Percentiles rank a stretch among this genome's conserved stretches.
These are phyloP conservation scores for Linum lewisii DNA, from an alignment of 345 rosid species.

Conservation along the genomic window DNA sequence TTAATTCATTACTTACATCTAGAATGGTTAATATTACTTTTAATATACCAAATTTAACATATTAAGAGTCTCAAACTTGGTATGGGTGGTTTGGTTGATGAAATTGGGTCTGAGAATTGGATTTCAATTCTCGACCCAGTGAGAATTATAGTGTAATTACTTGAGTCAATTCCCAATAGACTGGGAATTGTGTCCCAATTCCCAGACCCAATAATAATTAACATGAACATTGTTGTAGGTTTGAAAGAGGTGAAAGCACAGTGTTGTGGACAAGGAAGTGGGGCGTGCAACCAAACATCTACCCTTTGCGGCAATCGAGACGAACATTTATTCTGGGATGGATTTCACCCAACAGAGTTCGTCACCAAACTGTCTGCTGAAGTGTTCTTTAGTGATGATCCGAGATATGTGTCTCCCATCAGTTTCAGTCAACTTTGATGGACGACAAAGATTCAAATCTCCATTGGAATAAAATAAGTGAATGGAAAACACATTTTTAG, in stretches of 20 bases:
- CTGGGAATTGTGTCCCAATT: too few relatives aligned
- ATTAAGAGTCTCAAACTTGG: too few relatives aligned
- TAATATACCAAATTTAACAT: too few relatives aligned
- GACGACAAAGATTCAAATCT: background rate
- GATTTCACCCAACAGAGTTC: slow-evolving; percentile 14
- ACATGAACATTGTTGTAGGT: slow-evolving; percentile 4
- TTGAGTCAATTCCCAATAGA: too few relatives aligned
- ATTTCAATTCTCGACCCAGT: too few relatives aligned
- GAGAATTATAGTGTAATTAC: too few relatives aligned
- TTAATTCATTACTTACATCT: background rate
- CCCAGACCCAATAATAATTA: too few relatives aligned
- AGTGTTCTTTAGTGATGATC: background rate
- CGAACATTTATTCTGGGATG: slow-evolving; percentile 20
- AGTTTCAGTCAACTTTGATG: slow-evolving; percentile 7
- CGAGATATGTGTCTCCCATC: background rate
- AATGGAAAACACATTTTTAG: too few relatives aligned
- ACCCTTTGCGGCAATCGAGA: background rate
- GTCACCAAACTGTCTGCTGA: background rate
- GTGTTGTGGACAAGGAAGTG: slow-evolving; percentile 19
- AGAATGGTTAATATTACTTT: too few relatives aligned
- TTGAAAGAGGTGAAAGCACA: slow-evolving; percentile 8
- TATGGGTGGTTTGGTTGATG: too few relatives aligned
- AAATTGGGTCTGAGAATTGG: too few relatives aligned
- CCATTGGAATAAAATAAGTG: background rate
- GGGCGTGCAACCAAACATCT: background rate